Evolutionary conservation across 75 land plant genomes (phyloP), one percentile per base, ranked within the genome.

Genomic region (Selaginella moellendorffii): DNA sequence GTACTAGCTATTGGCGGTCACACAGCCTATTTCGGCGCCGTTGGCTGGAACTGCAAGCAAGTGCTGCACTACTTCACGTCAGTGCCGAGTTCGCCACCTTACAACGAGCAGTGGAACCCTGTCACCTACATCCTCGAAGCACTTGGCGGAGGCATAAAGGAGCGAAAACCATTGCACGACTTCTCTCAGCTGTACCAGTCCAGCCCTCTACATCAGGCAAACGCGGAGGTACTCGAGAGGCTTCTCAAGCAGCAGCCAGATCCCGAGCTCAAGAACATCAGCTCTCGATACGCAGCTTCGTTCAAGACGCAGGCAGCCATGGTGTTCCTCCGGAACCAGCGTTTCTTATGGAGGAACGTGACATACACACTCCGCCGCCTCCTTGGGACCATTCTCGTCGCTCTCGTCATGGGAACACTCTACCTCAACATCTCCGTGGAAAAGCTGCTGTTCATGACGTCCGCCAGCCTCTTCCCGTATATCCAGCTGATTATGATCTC

Each of bases 1-100:
- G 62, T 73, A 8, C 71, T 73, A 29, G 68, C 56, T 24, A 18
- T 28, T 31, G 66, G 69, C 20, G 74, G 71, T 28, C 54, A 73
- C 19, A 65, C 68, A 56, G 76, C 54, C 19, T 73, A 73, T 54
- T 73, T 73, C 28, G 76, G 76, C 19, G 58, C 71, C 22, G 56
- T 68, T 23, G 76, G 76, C 30, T 73, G 51, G 46, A 63, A 73
- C 53, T 68, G 71, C 66, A 31, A 68, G n/a, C 52, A 59, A 25
- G n/a, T 73, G 19, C 64, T 73, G 14, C 29, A 42, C 0, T 73
- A 73, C 56, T 73, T 68, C 59, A n/a, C 27, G 2, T 68, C 72
- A 2, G 63, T 68, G 23, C 65, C 66, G 1, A 68, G 62, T n/a
- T n/a, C 25, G 24, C 71, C 76, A 20, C 24, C 30, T 2, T 62